These are phyloP conservation scores for Colletotrichum musicola DNA, from an alignment of 2,329 filamentous ascomycete genomes.

Conservation along the genomic window DNA sequence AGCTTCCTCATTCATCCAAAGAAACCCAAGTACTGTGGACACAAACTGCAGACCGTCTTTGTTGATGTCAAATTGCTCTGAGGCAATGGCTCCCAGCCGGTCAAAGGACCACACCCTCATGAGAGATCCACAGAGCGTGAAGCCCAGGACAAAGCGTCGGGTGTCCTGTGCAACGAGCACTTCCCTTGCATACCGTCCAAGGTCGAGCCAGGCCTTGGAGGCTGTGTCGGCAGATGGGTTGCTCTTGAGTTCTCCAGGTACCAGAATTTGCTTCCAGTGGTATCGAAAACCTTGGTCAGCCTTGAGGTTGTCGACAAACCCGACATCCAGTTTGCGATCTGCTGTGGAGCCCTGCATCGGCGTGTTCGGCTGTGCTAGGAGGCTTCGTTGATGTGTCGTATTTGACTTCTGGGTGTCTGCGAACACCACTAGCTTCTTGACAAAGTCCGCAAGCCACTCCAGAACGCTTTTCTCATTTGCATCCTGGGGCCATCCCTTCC, in stretches of 20 bases:
- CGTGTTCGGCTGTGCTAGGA: too few relatives aligned
- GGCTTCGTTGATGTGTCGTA: too few relatives aligned
- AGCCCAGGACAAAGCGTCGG: constrained; percentile 54
- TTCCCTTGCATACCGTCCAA: constrained; percentile 55
- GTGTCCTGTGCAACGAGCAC: constrained; percentile 53
- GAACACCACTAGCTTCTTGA: too few relatives aligned
- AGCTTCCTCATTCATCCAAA: too few relatives aligned
- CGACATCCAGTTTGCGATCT: too few relatives aligned
- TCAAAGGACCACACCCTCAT: constrained; percentile 60
- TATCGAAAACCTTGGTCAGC: too few relatives aligned
- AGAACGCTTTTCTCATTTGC: constrained; percentile 52
- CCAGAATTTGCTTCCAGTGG: too few relatives aligned
- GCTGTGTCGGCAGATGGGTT: constrained; percentile 55
- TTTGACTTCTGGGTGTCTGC: too few relatives aligned
- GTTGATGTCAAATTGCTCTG: constrained; percentile 57
- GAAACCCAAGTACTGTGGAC: constrained; percentile 37
- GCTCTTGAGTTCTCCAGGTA: constrained; percentile 58
- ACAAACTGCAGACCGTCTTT: constrained; percentile 52
- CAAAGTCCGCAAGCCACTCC: constrained; percentile 46
- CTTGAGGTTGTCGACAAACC: too few relatives aligned
- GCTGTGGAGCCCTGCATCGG: too few relatives aligned
- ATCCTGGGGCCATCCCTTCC: constrained; percentile 50
- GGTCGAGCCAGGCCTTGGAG: constrained; percentile 51
- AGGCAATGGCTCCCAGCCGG: constrained; percentile 56
- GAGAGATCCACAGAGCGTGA: constrained; percentile 50